Evolutionary conservation across 306 rosid genomes (phyloP).

Genomic region (Hippophae tibetana): DNA sequence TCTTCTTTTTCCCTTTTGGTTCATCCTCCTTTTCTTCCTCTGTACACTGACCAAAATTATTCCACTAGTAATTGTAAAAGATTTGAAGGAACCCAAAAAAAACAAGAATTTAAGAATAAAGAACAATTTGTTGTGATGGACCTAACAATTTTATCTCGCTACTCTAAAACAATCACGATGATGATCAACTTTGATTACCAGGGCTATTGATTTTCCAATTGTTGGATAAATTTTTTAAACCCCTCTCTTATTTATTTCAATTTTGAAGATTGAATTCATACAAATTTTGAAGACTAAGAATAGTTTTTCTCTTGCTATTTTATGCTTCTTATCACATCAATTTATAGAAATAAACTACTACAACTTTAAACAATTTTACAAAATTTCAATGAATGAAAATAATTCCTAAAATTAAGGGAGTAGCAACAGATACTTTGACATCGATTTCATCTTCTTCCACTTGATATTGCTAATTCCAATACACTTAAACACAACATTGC

Average conservation of each 20-base stretch:
- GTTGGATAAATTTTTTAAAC: too few species aligned
- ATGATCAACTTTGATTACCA: slow-evolving; percentile 11
- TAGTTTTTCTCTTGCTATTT: too few species aligned
- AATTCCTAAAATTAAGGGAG: too few species aligned
- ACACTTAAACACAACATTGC: slow-evolving; percentile 47
- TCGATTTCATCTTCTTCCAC: slow-evolving; percentile 11
- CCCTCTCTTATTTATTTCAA: too few species aligned
- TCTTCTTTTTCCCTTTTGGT: too few species aligned
- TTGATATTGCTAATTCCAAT: slow-evolving; percentile 49
- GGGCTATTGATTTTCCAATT: background rate
- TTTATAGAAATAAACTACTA: too few species aligned
- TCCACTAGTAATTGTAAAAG: slow-evolving; percentile 17
- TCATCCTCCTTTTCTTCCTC: slow-evolving; percentile 17
- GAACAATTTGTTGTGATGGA: background rate
- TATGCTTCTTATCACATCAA: too few species aligned
- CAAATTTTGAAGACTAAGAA: too few species aligned
- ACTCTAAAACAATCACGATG: slow-evolving; percentile 1
- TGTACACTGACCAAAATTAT: slow-evolving; percentile 47
- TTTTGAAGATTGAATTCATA: too few species aligned
- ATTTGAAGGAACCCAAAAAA: slow-evolving; percentile 1
- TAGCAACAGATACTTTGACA: too few species aligned
- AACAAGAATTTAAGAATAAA: slow-evolving; percentile 16
- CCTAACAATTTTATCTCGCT: background rate
- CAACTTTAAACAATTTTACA: too few species aligned
- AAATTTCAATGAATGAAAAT: too few species aligned